phyloP scores from a whole-genome alignment of 2,329 filamentous ascomycete species.

The Colletotrichum tanaceti region DNA sequence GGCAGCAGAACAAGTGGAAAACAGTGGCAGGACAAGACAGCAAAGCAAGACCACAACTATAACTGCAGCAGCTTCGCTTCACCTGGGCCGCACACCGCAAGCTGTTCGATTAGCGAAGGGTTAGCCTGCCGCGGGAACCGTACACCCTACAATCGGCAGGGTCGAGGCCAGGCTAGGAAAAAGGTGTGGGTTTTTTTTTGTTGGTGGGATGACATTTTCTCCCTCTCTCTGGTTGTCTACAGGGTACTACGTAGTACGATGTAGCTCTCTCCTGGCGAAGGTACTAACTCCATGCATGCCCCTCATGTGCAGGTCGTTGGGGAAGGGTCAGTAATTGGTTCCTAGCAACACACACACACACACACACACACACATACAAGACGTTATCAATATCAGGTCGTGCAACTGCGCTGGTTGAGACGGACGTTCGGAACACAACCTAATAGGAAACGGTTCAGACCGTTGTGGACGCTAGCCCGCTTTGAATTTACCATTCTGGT shows the following conservation, averaged over 20 bases:
- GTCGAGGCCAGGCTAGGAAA: conserved; percentile 24
- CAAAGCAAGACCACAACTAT: background rate
- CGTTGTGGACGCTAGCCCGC: conserved; percentile 14
- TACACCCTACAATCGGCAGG: conserved; percentile 12
- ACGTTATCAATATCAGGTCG: background rate
- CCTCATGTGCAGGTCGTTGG: conserved; percentile 30
- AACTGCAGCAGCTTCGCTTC: background rate
- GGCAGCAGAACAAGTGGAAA: conserved; percentile 24
- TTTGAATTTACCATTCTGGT: conserved; percentile 5
- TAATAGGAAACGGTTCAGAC: background rate
- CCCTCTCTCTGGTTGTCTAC: too few species aligned
- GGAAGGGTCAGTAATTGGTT: conserved; percentile 19
- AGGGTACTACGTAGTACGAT: too few species aligned
- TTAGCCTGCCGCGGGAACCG: background rate
- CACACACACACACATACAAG: too few species aligned
- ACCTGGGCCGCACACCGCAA: conserved; percentile 26
- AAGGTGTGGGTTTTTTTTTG: conserved; percentile 33
- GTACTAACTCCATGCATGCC: background rate
- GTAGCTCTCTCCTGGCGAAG: conserved; percentile 4
- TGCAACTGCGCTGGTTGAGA: background rate
- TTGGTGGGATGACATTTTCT: conserved; percentile 37
- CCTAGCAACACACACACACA: too few species aligned
- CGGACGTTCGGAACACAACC: background rate
- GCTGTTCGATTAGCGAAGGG: conserved; percentile 23
- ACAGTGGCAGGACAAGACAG: conserved; percentile 16